phyloP scores from a whole-genome alignment of 371 early-diverging fungal species.

The Mortierella sp. region DNA sequence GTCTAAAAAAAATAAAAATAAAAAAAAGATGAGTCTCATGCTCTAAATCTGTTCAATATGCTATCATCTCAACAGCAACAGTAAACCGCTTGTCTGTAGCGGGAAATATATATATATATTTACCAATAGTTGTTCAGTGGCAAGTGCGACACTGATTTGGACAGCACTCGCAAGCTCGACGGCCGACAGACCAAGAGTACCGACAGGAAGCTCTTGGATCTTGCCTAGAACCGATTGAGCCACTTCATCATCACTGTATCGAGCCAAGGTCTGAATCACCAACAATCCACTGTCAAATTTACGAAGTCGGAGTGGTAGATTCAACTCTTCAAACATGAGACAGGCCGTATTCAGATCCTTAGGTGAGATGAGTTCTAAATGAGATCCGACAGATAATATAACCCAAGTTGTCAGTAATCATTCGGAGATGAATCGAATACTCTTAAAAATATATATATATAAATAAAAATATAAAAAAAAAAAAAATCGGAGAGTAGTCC shows the following conservation, averaged over 20 bases:
- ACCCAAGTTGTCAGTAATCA: too few relatives aligned
- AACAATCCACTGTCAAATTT: constrained; percentile 82
- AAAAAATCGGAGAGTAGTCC: constrained; percentile 24
- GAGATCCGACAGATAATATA: not conserved
- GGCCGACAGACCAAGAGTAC: constrained; percentile 68
- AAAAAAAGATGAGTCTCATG: too few relatives aligned
- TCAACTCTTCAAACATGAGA: constrained; percentile 67
- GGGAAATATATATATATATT: not conserved
- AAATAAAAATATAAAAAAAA: not conserved
- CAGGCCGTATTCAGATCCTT: constrained; percentile 85
- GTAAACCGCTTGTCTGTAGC: not conserved
- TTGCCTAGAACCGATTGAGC: constrained; percentile 66
- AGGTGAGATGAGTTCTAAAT: constrained; percentile 83
- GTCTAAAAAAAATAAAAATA: constrained; percentile 58
- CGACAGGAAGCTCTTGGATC: constrained; percentile 58
- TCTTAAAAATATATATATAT: not conserved
- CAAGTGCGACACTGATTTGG: constrained; percentile 72
- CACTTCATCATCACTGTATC: constrained; percentile 78
- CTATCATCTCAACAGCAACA: not conserved
- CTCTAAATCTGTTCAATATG: too few relatives aligned
- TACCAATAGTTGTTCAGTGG: constrained; percentile 81
- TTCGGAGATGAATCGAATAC: not conserved
- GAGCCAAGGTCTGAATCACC: constrained; percentile 69
- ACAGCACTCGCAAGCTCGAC: constrained; percentile 75
- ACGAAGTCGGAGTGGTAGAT: constrained; percentile 78